A percentile compares a stretch with the other conserved stretches of the same genome.
Evolutionary conservation across 106 monocot genomes (phyloP).

Genomic region (Dendrobium officinale): DNA sequence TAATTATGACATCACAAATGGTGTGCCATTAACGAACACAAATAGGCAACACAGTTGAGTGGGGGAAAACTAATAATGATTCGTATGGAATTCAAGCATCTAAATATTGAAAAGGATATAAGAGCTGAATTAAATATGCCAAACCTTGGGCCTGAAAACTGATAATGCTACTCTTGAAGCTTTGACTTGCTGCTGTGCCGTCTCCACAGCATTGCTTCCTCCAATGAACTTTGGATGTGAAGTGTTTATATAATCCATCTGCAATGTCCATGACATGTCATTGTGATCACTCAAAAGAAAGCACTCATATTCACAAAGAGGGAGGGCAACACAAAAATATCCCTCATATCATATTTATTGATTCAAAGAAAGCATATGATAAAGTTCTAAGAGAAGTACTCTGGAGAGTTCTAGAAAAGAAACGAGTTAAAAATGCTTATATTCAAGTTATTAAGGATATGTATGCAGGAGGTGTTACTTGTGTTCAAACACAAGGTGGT

Average conservation of each 20-base stretch:
- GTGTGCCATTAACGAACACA: background rate
- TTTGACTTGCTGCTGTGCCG: constrained; percentile 82
- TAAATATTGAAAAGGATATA: background rate
- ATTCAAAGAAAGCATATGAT: no score
- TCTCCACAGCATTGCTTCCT: constrained; percentile 84
- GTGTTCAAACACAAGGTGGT: no score
- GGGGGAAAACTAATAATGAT: no score
- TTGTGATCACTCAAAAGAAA: background rate
- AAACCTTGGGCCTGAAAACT: constrained; percentile 41
- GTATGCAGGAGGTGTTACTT: no score
- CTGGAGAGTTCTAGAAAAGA: no score
- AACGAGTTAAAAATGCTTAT: no score
- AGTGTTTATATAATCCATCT: constrained; percentile 99
- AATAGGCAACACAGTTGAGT: background rate
- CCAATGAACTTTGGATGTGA: constrained; percentile 94
- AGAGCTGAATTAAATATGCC: background rate
- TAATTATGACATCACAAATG: background rate
- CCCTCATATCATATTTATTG: no score
- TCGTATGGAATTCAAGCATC: background rate
- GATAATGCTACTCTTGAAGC: constrained; percentile 33
- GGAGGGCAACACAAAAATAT: no score
- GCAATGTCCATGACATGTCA: constrained; percentile 8
- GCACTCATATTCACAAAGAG: background rate
- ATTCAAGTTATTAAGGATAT: no score
- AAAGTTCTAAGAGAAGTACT: no score